phyloP scores from a whole-genome alignment of 495 filamentous ascomycete species.

The Xylaria telfairii region DNA sequence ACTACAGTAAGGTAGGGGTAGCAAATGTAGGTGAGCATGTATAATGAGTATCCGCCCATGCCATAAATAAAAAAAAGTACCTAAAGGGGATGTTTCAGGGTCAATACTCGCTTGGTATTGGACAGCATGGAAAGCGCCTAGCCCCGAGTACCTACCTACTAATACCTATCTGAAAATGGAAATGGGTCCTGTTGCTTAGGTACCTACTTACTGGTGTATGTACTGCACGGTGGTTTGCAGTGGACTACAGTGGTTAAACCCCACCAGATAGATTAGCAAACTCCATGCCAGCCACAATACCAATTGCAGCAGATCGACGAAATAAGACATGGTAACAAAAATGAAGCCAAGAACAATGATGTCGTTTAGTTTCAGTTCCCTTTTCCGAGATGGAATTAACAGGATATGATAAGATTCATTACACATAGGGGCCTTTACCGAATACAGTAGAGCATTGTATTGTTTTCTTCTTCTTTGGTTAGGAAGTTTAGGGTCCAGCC shows the following conservation, averaged over 20 bases:
- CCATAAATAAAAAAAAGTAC: constrained; percentile 11
- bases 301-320: background rate
- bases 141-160: constrained; percentile 19
- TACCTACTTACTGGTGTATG: too few species aligned
- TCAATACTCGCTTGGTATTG: constrained; percentile 20
- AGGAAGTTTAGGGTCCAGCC: background rate
- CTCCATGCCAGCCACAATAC: constrained; percentile 3
- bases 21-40: background rate
- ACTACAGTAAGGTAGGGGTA: too few species aligned
- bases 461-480: background rate
- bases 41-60: constrained; percentile 12
- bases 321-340: background rate
- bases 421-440: too few species aligned
- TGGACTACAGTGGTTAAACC: background rate
- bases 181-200: background rate
- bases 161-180: constrained; percentile 15
- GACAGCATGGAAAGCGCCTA: constrained; percentile 11
- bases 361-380: background rate
- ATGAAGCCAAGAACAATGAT: background rate
- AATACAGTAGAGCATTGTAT: background rate
- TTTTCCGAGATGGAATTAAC: background rate
- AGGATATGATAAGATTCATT: background rate
- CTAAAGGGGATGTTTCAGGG: constrained; percentile 22
- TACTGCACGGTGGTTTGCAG: too few species aligned
- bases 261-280: background rate